A percentile compares a stretch with the other conserved stretches of the same genome.
These are phyloP conservation scores for Chlorella sp. DNA, from an alignment of 139 green algal genomes.

Conservation along the genomic window DNA sequence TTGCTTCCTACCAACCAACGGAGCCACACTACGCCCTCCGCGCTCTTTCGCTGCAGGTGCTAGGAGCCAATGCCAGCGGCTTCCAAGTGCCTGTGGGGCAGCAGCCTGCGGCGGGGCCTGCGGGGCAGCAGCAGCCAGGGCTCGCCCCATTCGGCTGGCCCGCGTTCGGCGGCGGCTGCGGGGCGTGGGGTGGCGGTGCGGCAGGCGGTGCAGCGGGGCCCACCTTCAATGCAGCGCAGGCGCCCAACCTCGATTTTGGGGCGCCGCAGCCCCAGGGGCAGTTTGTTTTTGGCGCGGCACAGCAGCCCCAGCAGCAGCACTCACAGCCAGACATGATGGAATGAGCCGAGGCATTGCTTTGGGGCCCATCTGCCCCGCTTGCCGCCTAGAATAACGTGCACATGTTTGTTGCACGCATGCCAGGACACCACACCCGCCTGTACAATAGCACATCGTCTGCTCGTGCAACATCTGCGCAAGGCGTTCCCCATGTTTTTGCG, in stretches of 20 bases:
- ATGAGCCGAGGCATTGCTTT: neutral
- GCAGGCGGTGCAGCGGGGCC: neutral
- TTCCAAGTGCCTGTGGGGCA: constrained; percentile 28
- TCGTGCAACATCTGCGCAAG: neutral
- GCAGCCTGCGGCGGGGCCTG: neutral
- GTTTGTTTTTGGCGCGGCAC: constrained; percentile 18
- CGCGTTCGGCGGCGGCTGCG: neutral
- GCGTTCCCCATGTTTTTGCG: neutral
- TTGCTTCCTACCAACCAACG: too few relatives aligned
- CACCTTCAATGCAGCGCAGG: neutral
- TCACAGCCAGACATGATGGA: constrained; percentile 20
- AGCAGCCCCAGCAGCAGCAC: constrained; percentile 2
- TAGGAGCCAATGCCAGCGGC: constrained; percentile 55
- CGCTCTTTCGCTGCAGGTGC: constrained; percentile 29
- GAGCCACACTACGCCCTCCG: too few relatives aligned
- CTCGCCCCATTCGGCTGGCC: neutral
- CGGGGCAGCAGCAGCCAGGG: too few relatives aligned
- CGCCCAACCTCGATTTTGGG: neutral
- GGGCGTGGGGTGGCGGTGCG: neutral
- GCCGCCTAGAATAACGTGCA: neutral
- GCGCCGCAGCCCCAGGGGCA: neutral
- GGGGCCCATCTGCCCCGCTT: too few relatives aligned
- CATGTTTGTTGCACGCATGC: neutral
- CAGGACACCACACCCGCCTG: neutral
- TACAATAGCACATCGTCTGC: neutral